Evolutionary conservation across 352 stramenopile species (phyloP).

Genomic region (Globisporangium carolinianum): DNA sequence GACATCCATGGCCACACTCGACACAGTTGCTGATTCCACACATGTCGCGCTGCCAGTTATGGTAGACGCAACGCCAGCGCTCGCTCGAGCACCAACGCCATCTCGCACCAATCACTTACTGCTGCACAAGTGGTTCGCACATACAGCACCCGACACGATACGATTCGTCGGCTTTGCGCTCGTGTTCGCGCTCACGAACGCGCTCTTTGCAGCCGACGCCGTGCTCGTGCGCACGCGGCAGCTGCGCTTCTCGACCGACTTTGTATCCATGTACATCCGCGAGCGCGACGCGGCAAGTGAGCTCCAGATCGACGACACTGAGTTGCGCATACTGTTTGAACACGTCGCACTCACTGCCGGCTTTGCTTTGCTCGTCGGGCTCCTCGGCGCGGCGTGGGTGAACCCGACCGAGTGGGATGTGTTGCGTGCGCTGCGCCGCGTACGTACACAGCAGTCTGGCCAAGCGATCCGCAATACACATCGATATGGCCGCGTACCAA

Average conservation of each 20-base stretch:
- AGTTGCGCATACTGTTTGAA: slow-evolving; percentile 32
- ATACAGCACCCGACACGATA: background rate
- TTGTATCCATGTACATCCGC: slow-evolving; percentile 39
- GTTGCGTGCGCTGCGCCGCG: slow-evolving; percentile 19
- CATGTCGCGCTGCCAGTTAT: too few species aligned
- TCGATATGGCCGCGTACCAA: background rate
- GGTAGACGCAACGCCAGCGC: too few species aligned
- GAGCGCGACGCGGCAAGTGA: slow-evolving; percentile 27
- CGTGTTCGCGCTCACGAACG: slow-evolving; percentile 23
- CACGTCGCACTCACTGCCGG: slow-evolving; percentile 22
- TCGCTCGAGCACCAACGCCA: too few species aligned
- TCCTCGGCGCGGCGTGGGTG: slow-evolving; percentile 36
- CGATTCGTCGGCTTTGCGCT: slow-evolving; percentile 27
- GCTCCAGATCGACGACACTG: slow-evolving; percentile 37
- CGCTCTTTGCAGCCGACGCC: slow-evolving; percentile 24
- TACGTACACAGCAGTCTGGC: slow-evolving; percentile 1
- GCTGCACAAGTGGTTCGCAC: slow-evolving; percentile 2
- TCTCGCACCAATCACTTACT: background rate
- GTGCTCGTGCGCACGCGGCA: slow-evolving; percentile 45
- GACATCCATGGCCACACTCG: too few species aligned
- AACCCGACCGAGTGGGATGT: slow-evolving; percentile 55
- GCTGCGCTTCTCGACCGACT: slow-evolving; percentile 46
- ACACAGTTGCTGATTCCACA: too few species aligned
- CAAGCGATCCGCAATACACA: background rate
- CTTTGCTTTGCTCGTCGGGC: slow-evolving; percentile 27